Evolutionary conservation across 2,329 filamentous ascomycete species (phyloP).

Genomic region (Aspergillus sp.): DNA sequence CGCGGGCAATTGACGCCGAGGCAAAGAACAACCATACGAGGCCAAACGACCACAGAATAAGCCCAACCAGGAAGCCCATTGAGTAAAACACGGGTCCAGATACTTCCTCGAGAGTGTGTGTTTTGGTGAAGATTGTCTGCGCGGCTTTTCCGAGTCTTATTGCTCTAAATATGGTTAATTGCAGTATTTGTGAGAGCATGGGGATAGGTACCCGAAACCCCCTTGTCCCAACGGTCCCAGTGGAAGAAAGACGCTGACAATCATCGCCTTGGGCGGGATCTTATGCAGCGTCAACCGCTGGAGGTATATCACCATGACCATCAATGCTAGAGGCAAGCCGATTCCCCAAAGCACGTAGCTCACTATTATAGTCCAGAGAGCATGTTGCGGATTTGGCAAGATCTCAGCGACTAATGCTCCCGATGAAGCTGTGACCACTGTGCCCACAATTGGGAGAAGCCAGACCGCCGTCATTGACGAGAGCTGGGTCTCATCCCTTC

Average conservation of each 20-base stretch:
- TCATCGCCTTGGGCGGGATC: constrained; percentile 69
- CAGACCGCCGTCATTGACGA: constrained; percentile 68
- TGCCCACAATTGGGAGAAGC: constrained; percentile 69
- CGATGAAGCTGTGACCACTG: constrained; percentile 68
- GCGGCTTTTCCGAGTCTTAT: constrained; percentile 58
- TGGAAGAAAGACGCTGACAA: constrained; percentile 71
- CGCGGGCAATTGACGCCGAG: constrained; percentile 38
- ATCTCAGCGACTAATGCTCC: constrained; percentile 66
- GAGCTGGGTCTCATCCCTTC: constrained; percentile 40
- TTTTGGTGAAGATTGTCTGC: constrained; percentile 38
- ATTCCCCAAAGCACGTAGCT: constrained; percentile 76
- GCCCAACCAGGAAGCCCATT: constrained; percentile 40
- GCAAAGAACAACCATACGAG: constrained; percentile 48
- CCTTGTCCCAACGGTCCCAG: constrained; percentile 70
- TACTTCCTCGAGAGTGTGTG: constrained; percentile 33
- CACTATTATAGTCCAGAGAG: constrained; percentile 65
- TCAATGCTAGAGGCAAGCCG: constrained; percentile 64
- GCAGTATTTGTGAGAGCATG: background rate
- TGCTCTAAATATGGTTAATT: constrained; percentile 34
- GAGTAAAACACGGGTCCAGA: constrained; percentile 41
- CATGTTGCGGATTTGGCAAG: constrained; percentile 60
- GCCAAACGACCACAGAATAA: constrained; percentile 47
- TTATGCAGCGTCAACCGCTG: constrained; percentile 70
- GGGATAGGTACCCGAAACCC: constrained; percentile 55
- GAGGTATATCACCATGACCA: constrained; percentile 71